Evolutionary conservation across 164 flowering plant species (phyloP).

Genomic region (Cinnamomum chago): DNA sequence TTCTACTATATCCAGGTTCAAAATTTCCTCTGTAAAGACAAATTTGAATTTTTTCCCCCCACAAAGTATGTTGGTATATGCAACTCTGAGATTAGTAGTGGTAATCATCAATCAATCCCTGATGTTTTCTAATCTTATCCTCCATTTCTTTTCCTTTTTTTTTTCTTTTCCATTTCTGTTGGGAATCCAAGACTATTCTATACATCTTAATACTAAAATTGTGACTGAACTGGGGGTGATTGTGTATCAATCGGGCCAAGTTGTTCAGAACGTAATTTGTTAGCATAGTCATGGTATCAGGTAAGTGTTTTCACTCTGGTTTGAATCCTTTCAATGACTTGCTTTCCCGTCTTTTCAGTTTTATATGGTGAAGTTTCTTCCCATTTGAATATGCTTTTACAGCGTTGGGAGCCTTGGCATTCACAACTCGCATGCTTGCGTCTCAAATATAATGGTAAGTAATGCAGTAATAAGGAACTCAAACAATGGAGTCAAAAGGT

Average conservation of each 20-base stretch:
- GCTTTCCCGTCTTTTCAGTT: no score
- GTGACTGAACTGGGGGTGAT: conserved; percentile 48
- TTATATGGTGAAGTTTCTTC: no score
- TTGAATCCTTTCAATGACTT: conserved; percentile 34
- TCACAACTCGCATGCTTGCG: no score
- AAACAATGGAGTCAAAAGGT: no score
- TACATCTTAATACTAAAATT: neutral
- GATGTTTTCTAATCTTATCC: neutral
- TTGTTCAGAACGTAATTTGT: conserved; percentile 53
- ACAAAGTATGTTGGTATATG: conserved; percentile 46
- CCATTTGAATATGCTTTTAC: no score
- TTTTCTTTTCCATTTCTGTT: neutral
- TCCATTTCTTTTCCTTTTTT: neutral
- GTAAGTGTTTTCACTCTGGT: conserved; percentile 19
- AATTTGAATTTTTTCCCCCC: conserved; percentile 4
- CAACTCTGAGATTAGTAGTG: conserved; percentile 52
- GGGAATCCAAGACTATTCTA: neutral
- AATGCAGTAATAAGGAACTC: no score
- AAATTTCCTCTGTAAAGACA: neutral
- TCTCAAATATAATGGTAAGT: no score
- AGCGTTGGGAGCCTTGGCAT: no score
- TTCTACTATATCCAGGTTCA: neutral
- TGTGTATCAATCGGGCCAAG: conserved; percentile 73
- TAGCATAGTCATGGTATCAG: conserved; percentile 78
- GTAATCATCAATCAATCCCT: conserved; percentile 19